These are phyloP conservation scores for Lipomyces spencermartinsiae DNA, from an alignment of 805 yeast genomes.

Conservation along the genomic window DNA sequence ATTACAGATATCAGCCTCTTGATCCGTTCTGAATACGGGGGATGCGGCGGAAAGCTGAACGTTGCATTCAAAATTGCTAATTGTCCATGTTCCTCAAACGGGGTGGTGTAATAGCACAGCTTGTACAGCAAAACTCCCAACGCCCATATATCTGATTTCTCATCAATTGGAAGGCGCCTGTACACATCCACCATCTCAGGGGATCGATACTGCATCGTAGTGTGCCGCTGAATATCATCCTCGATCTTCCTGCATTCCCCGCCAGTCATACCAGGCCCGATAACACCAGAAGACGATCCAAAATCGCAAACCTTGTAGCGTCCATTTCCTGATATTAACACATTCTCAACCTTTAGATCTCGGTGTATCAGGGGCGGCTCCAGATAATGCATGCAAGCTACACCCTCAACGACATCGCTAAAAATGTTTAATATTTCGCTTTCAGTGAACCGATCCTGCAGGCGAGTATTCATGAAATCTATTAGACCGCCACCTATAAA, in stretches of 20 bases:
- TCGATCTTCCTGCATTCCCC: conserved; percentile 77
- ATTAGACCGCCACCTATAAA: conserved; percentile 64
- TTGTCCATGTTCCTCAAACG: conserved; percentile 85
- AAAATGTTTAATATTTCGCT: conserved; percentile 80
- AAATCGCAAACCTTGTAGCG: conserved; percentile 89
- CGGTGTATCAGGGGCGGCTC: conserved; percentile 79
- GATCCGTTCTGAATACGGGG: conserved; percentile 72
- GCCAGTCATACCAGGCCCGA: conserved; percentile 76
- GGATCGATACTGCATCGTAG: conserved; percentile 93
- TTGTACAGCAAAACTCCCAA: conserved; percentile 90
- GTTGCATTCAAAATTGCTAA: conserved; percentile 85
- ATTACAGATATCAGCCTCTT: conserved; percentile 77
- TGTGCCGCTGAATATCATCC: conserved; percentile 84
- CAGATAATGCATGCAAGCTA: conserved; percentile 82
- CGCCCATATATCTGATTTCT: conserved; percentile 96
- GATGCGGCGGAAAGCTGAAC: conserved; percentile 73
- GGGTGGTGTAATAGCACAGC: conserved; percentile 90
- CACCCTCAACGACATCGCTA: conserved; percentile 79
- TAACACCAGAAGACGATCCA: conserved; percentile 73
- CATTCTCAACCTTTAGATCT: conserved; percentile 94
- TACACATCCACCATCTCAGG: conserved; percentile 96
- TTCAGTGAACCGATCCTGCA: conserved; percentile 78
- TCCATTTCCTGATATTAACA: conserved; percentile 69
- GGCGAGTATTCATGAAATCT: conserved; percentile 87
- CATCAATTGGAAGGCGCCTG: conserved; percentile 83